phyloP scores from a whole-genome alignment of 257 asterid species.

The Sherardia arvensis region DNA sequence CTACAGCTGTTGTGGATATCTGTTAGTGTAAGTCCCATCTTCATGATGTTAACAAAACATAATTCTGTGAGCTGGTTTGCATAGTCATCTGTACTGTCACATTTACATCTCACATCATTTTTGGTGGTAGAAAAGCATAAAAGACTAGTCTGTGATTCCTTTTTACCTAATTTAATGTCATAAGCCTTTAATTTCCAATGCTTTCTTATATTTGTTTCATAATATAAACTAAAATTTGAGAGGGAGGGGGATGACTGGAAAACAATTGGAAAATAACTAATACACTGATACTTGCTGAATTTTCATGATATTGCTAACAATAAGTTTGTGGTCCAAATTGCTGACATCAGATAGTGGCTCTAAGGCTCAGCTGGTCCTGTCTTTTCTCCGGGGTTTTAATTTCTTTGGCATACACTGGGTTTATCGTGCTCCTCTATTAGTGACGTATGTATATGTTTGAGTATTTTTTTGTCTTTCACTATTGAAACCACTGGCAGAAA shows the following conservation, averaged over 20 bases:
- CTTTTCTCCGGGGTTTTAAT: neutral
- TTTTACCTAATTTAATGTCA: neutral
- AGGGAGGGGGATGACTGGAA: neutral
- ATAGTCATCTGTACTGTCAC: too few species aligned
- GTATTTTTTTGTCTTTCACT: neutral
- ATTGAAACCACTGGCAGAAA: neutral
- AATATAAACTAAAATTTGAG: neutral
- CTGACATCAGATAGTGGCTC: too few species aligned
- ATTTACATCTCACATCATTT: too few species aligned
- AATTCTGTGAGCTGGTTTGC: too few species aligned
- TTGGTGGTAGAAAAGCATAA: neutral
- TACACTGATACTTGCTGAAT: neutral
- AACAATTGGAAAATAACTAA: neutral
- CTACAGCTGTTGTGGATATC: slow-evolving; percentile 78
- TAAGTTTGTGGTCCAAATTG: neutral
- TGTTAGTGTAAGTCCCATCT: slow-evolving; percentile 74
- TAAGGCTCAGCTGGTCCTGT: neutral
- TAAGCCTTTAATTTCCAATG: neutral
- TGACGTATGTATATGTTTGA: neutral
- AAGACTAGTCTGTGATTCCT: neutral
- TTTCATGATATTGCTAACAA: too few species aligned
- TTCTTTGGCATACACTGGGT: neutral
- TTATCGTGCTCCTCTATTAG: neutral
- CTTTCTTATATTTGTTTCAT: neutral
- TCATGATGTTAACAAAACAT: slow-evolving; percentile 7